Percentiles rank a stretch among this genome's conserved stretches.
Evolutionary conservation across 352 stramenopile species (phyloP).

Genomic region (Achlya hypogyna): DNA sequence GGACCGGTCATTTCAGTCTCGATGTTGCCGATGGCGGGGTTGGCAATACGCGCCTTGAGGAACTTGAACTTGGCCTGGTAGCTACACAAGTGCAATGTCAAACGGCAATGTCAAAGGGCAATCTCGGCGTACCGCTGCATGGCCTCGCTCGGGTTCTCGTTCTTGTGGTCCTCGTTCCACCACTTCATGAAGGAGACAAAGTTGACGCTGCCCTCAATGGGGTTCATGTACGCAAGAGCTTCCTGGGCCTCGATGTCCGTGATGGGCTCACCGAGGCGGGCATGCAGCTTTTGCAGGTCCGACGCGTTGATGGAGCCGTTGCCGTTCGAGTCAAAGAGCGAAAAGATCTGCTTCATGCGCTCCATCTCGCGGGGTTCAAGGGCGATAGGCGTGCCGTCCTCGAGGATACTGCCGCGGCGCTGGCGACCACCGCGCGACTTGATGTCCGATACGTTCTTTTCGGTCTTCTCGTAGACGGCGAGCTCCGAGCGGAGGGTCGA

Average conservation of each 20-base stretch:
- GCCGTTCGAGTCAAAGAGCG: slow-evolving; percentile 71
- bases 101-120: not conserved
- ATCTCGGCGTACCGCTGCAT: slow-evolving; percentile 59
- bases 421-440: slow-evolving; percentile 38
- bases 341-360: slow-evolving; percentile 77
- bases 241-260: slow-evolving; percentile 60
- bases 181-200: slow-evolving; percentile 85
- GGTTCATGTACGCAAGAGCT: slow-evolving; percentile 64
- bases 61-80: slow-evolving; percentile 84
- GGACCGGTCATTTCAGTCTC: slow-evolving; percentile 64
- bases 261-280: slow-evolving; percentile 76
- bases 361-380: slow-evolving; percentile 78
- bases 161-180: slow-evolving; percentile 79
- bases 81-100: not conserved
- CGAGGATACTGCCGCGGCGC: slow-evolving; percentile 56
- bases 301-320: slow-evolving; percentile 72
- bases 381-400: slow-evolving; percentile 68
- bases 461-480: slow-evolving; percentile 63
- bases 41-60: slow-evolving; percentile 77
- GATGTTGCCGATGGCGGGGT: slow-evolving; percentile 69
- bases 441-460: slow-evolving; percentile 64
- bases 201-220: slow-evolving; percentile 51
- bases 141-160: slow-evolving; percentile 56
- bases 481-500: slow-evolving; percentile 59
- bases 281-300: slow-evolving; percentile 69